Conservation (phyloP, 257 asterid species). For the Hygrophila difformis region DNA sequence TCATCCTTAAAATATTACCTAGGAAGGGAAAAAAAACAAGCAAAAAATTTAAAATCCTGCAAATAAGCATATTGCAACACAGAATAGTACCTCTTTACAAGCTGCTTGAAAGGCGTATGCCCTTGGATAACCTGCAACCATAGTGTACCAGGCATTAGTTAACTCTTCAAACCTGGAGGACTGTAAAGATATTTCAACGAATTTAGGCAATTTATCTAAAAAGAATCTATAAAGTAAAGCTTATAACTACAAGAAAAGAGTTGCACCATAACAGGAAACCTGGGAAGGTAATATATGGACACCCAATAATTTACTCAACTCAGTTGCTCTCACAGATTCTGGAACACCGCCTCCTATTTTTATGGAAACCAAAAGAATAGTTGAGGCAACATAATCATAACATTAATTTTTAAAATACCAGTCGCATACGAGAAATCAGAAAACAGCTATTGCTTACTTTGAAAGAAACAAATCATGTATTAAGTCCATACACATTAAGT, state of each 20-base stretch:
- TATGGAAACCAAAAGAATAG: too few relatives aligned
- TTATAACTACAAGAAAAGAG: not conserved
- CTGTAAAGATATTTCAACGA: not conserved
- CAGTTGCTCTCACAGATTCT: slow-evolving; percentile 69
- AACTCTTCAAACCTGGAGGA: not conserved
- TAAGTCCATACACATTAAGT: not conserved
- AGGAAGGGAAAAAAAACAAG: too few relatives aligned
- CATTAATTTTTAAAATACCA: too few relatives aligned
- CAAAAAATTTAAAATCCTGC: too few relatives aligned
- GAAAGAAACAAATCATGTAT: not conserved
- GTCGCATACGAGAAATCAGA: too few relatives aligned
- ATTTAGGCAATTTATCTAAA: slow-evolving; percentile 4
- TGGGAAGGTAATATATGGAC: slow-evolving; percentile 55
- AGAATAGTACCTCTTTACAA: slow-evolving; percentile 43
- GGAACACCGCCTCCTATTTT: slow-evolving; percentile 91
- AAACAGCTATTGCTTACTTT: too few relatives aligned
- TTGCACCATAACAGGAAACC: slow-evolving; percentile 27
- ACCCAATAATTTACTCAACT: slow-evolving; percentile 52
- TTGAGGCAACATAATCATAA: too few relatives aligned
- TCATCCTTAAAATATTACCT: too few relatives aligned
- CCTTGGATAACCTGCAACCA: slow-evolving; percentile 86
- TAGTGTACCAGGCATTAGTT: slow-evolving; percentile 14
- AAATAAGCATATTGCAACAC: too few relatives aligned
- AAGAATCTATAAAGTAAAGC: slow-evolving; percentile 1
- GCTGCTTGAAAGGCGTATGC: slow-evolving; percentile 76